These are phyloP conservation scores for Epichloe baconii DNA, from an alignment of 2,329 filamentous ascomycete genomes.

Conservation along the genomic window DNA sequence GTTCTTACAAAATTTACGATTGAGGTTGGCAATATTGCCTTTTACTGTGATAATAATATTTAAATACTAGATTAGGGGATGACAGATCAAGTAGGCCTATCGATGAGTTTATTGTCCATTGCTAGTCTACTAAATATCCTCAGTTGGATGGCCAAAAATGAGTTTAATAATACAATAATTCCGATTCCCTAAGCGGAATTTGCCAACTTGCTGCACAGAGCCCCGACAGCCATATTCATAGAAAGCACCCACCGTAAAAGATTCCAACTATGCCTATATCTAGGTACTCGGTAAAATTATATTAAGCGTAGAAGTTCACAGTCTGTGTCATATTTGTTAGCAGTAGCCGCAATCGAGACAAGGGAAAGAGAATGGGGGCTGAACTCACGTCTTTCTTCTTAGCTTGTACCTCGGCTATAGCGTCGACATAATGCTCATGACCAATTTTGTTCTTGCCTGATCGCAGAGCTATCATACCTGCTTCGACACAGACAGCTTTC, in stretches of 20 bases:
- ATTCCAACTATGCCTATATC: neutral
- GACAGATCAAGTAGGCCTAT: neutral
- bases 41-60: no score
- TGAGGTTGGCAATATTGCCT: no score
- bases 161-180: neutral
- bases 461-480: slow-evolving; percentile 94
- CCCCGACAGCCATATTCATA: neutral
- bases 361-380: no score
- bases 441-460: slow-evolving; percentile 93
- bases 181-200: neutral
- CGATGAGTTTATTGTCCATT: neutral
- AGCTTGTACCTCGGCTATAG: slow-evolving; percentile 87
- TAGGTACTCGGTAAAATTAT: neutral
- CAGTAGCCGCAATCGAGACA: neutral
- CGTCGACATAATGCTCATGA: slow-evolving; percentile 97
- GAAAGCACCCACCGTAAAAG: neutral
- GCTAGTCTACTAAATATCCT: neutral
- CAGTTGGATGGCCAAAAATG: neutral
- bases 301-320: slow-evolving; percentile 42
- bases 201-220: neutral
- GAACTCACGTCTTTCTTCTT: slow-evolving; percentile 77
- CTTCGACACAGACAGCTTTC: slow-evolving; percentile 97
- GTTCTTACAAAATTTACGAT: no score
- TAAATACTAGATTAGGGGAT: no score
- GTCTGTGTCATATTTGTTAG: slow-evolving; percentile 24